These are phyloP conservation scores for Oryza nivara DNA, from an alignment of 176 grass and related monocot species.

Conservation along the genomic window DNA sequence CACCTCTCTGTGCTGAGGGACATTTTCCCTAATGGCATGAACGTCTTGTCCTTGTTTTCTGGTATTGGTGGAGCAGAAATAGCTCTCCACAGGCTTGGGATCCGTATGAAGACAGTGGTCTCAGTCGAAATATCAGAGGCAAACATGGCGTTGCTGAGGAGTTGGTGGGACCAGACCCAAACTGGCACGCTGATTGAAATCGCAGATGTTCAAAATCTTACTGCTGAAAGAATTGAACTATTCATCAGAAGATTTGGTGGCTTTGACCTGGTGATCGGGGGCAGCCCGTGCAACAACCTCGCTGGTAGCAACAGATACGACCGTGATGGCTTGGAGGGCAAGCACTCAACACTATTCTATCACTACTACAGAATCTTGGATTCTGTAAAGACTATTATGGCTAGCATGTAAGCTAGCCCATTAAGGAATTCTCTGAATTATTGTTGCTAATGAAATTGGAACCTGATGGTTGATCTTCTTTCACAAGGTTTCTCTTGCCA, in stretches of 20 bases:
- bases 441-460: too few species aligned
- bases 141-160: conserved; percentile 55
- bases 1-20: conserved; percentile 69
- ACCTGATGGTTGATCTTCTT: too few species aligned
- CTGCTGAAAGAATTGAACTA: conserved; percentile 24
- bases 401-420: too few species aligned
- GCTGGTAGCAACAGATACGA: neutral
- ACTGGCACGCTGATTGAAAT: conserved; percentile 66
- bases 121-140: conserved; percentile 77
- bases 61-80: conserved; percentile 97
- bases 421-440: too few species aligned
- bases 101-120: conserved; percentile 63
- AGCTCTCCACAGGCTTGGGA: conserved; percentile 75
- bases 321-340: conserved; percentile 72
- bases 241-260: conserved; percentile 35
- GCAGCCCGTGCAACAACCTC: too few species aligned
- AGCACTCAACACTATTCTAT: conserved; percentile 74
- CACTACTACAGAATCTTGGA: conserved; percentile 65
- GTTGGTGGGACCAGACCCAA: conserved; percentile 94
- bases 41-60: conserved; percentile 74
- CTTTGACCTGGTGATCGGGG: conserved; percentile 20
- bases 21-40: conserved; percentile 74
- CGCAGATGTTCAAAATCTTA: conserved; percentile 57
- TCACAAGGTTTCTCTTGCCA: too few species aligned
- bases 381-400: too few species aligned